Evolutionary conservation across 2,329 filamentous ascomycete genomes (phyloP), one percentile per base, ranked within the genome.

Genomic region (Chaetomiaceae sp.): DNA sequence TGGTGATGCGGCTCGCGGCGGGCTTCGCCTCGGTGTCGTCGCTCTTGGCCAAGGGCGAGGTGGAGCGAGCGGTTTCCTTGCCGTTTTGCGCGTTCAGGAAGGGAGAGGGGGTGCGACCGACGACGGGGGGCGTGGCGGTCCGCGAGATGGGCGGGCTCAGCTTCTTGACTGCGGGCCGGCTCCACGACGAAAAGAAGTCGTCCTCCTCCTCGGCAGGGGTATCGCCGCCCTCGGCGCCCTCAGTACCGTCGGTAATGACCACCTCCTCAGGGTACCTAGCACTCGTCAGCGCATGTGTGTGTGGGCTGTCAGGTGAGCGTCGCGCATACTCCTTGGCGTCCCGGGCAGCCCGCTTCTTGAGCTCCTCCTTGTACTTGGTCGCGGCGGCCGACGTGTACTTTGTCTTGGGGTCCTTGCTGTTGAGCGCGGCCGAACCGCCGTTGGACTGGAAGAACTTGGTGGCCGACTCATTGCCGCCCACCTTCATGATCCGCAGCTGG

Each of bases 171-270:
- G 91, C 83, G 20, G 94, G 94, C 75, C 97, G 96, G 68, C 97
- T 94, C 94, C 92, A 99, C 0, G 91, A 96, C 9, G 92, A 96
- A 74, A 99, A 99, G 78, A 99, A 99, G 69, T 97, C 94, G 66
- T 96, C 91, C 19, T 87, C 85, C 62, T 96, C 91, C 61, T 84
- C 87, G 42, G 87, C 81, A n/a, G 91, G 89, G 11, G 90, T 95
- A 61, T 80, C 83, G 29, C 81, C 85, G 34, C 82, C 85, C 56
- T 89, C 85, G 45, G 80, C 75, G 22, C 74, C 75, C 48, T 84
- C 80, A 58, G 80, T 77, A 29, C 81, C 76, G 64, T 97, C 94
- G 53, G 84, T 88, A 61, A 96, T 85, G 22, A 92, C 81, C 27
- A 97, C 91, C 69, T 95, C 89, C 31, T 82, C 79, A 11, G 92